phyloP scores from a whole-genome alignment of 139 green algal genomes.

The Edaphochlamys debaryana region DNA sequence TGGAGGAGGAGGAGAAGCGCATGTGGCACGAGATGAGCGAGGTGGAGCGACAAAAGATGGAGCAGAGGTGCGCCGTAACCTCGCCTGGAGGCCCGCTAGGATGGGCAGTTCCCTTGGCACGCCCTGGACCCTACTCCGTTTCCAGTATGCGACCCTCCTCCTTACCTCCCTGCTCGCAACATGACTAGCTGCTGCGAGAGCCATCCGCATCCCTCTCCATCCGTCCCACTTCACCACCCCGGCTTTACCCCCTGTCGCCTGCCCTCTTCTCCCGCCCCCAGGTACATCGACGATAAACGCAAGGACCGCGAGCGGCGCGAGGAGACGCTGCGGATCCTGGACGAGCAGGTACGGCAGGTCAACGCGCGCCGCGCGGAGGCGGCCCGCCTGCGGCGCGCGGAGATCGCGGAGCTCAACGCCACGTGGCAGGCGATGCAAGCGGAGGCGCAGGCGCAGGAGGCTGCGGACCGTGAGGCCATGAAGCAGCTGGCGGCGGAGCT shows the following conservation, averaged over 20 bases:
- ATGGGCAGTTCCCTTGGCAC: no score
- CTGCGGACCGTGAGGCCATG: constrained; percentile 52
- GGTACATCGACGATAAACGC: constrained; percentile 56
- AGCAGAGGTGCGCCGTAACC: constrained; percentile 50
- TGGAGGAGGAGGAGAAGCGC: constrained; percentile 64
- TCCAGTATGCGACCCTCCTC: no score
- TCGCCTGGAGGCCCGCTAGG: background rate
- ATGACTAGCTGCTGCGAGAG: no score
- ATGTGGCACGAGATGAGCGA: constrained; percentile 71
- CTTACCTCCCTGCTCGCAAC: no score
- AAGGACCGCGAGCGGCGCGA: constrained; percentile 38
- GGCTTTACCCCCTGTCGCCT: no score
- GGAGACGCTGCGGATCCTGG: constrained; percentile 47
- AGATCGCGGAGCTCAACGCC: constrained; percentile 50
- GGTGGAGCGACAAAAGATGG: constrained; percentile 58
- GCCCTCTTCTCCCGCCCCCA: background rate
- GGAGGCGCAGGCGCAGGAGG: constrained; percentile 48
- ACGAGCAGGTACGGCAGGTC: constrained; percentile 58
- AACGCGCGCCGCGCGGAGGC: constrained; percentile 53
- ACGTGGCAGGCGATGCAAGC: constrained; percentile 46
- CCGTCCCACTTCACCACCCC: no score
- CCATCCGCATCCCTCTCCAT: no score
- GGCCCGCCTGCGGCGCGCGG: constrained; percentile 35
- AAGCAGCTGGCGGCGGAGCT: constrained; percentile 59
- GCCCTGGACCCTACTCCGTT: no score